Evolutionary conservation across 257 asterid species (phyloP).

Genomic region (Lycium ferocissimum): DNA sequence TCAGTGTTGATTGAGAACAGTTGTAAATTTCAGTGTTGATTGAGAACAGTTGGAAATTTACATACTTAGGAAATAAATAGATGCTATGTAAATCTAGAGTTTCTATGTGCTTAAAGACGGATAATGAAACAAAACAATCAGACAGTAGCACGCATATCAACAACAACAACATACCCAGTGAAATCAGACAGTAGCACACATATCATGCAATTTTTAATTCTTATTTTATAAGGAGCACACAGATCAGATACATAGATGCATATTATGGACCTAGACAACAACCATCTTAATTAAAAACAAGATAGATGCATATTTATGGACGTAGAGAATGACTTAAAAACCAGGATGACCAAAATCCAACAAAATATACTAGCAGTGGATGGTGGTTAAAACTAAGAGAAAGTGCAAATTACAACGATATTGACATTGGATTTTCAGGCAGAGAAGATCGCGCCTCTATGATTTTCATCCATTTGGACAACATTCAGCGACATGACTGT

Average conservation of each 20-base stretch:
- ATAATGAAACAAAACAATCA: neutral
- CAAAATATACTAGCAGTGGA: neutral
- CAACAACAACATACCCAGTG: no score
- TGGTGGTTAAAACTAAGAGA: neutral
- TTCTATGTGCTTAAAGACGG: neutral
- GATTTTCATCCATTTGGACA: conserved; percentile 8
- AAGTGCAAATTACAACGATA: neutral
- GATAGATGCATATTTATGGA: conserved; percentile 14
- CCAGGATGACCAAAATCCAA: neutral
- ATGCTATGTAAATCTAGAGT: neutral
- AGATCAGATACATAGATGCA: neutral
- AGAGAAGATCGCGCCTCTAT: neutral
- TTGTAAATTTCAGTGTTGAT: neutral
- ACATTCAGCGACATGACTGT: neutral
- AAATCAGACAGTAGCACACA: neutral
- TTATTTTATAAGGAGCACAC: neutral
- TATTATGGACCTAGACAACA: neutral
- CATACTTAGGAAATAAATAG: neutral
- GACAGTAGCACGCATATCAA: neutral
- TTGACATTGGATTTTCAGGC: neutral
- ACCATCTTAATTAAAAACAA: neutral
- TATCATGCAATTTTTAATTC: neutral
- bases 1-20: neutral
- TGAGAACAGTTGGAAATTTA: neutral
- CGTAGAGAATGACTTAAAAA: neutral